These are phyloP conservation scores for Anisodus tanguticus DNA, from an alignment of 257 asterid genomes.

Conservation along the genomic window DNA sequence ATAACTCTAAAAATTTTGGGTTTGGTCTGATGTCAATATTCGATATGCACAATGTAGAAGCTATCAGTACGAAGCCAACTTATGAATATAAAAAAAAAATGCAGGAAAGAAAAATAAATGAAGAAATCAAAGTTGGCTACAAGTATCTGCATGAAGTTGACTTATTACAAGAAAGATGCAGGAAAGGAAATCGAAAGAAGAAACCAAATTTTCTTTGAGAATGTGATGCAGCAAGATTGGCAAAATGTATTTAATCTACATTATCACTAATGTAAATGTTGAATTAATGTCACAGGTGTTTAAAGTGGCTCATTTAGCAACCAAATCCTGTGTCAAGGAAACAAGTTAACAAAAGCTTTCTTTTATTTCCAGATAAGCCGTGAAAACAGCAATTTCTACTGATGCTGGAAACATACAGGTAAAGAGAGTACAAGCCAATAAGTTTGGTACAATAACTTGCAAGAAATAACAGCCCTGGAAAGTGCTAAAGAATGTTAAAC, in stretches of 20 bases:
- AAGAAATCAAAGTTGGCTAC: background rate
- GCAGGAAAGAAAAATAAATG: background rate
- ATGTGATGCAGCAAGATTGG: background rate
- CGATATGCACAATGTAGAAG: background rate
- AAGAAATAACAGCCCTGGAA: background rate
- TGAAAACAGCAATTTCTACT: background rate
- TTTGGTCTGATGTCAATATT: background rate
- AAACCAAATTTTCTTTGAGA: background rate
- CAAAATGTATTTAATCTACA: background rate
- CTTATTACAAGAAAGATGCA: background rate
- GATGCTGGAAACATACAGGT: slow-evolving; percentile 19
- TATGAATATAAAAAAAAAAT: background rate
- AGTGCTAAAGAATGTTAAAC: slow-evolving; percentile 12
- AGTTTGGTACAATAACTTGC: slow-evolving; percentile 2
- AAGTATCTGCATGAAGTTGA: background rate
- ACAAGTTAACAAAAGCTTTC: background rate
- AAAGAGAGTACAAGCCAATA: background rate
- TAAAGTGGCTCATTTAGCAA: background rate
- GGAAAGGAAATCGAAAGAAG: background rate
- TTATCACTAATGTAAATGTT: background rate
- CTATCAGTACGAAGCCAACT: background rate
- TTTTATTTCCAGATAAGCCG: slow-evolving; percentile 1
- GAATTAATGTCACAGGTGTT: background rate
- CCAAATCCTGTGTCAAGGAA: background rate
- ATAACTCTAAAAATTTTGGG: background rate